Base-by-base conservation (phyloP, 1,139 yeast species). In the Arxiozyma slooffiae region DNA sequence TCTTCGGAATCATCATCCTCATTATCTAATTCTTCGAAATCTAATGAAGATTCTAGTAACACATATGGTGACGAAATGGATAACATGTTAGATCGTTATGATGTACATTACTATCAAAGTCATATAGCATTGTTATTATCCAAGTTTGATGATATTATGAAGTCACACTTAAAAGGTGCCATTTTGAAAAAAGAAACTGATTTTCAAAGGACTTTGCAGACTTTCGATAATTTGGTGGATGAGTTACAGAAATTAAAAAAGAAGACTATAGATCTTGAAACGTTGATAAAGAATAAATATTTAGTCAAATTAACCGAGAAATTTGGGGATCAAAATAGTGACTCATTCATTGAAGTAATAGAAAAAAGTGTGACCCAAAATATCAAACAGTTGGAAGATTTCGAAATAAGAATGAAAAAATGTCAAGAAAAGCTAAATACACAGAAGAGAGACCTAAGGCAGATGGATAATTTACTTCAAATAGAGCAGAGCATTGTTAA, bases 401-500 rank as follows among this genome's bases (percentile, higher is more conserved):
- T 62, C n/a, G 66, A 62, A 46, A 26, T 38, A 22, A 53, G 59
- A 44, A 54, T 60, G 51, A 38, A 48, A 11, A 38, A n/a, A 8
- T 55, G 60, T 44, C 55, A 53, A 34, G 46, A 50, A 1, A 52
- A 46, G n/a, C 43, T 60, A 16, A 80, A 73, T 30, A 87, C 82
- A 71, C 96, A 88, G 22, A 92, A 82, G 70, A 85, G 87, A 44
- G 82, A 87, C 62, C 76, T 79, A 83, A 88, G 86, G 45, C 54
- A 56, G 47, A 48, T 62, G 50, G 66, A 61, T 37, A 51, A 50
- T 14, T 47, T 60, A 5, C 22, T 58, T 8, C 47, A 52, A 23
- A 38, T 63, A 34, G 60, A 61, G 44, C 60, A 59, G 34, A 55
- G 60, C 26, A 46, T 62, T 44, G 48, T 56, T 34, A 56, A 57